Percentiles rank a stretch among this genome's conserved stretches.
phyloP scores from a whole-genome alignment of 2,329 filamentous ascomycete species.

The Hypoxylon sp. region DNA sequence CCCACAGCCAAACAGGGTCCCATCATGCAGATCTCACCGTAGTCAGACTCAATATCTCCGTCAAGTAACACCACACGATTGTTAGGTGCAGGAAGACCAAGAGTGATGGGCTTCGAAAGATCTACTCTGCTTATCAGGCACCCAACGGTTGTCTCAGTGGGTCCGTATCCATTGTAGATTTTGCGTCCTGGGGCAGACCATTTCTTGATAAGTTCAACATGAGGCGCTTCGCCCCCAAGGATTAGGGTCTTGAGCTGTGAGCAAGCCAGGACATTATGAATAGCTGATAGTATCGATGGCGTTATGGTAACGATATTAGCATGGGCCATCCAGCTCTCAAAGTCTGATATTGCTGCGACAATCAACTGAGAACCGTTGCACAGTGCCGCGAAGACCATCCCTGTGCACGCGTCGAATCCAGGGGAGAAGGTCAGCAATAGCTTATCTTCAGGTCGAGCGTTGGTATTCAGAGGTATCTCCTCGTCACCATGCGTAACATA shows the following conservation, averaged over 20 bases:
- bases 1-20: constrained; percentile 1
- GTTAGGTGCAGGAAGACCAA: constrained; percentile 13
- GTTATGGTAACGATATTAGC: background rate
- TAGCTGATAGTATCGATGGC: background rate
- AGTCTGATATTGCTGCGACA: background rate
- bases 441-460: background rate
- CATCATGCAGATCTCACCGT: background rate
- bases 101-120: constrained; percentile 14
- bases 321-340: background rate
- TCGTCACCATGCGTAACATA: background rate
- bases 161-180: constrained; percentile 33
- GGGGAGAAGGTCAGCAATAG: background rate
- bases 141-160: constrained; percentile 26
- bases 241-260: background rate
- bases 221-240: background rate
- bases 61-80: background rate
- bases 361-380: background rate
- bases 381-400: background rate
- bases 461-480: background rate
- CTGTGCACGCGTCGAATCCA: background rate
- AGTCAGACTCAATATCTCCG: background rate
- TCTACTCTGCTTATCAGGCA: constrained; percentile 8
- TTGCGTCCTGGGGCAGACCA: constrained; percentile 13
- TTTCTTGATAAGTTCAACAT: background rate
- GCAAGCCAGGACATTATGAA: background rate